Evolutionary conservation across 768 basidiomycete genomes (phyloP).

Genomic region (Kwoniella botswanensis): DNA sequence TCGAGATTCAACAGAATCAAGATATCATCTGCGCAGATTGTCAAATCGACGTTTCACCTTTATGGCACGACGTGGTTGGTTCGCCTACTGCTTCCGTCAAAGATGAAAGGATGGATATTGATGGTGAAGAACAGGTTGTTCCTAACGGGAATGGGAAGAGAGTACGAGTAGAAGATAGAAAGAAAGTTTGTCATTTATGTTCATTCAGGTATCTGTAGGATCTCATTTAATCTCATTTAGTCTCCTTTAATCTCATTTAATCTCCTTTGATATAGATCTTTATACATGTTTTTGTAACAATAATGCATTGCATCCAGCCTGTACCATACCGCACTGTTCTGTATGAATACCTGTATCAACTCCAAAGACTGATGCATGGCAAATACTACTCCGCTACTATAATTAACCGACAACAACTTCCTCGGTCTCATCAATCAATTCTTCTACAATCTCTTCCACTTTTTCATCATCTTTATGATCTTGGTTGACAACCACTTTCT

Average conservation of each 20-base stretch:
- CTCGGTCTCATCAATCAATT: slow-evolving; percentile 88
- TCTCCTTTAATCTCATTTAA: neutral
- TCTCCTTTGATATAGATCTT: neutral
- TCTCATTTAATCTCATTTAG: neutral
- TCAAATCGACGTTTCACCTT: slow-evolving; percentile 46
- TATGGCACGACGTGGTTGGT: slow-evolving; percentile 37
- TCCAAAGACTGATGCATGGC: neutral
- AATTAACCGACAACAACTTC: slow-evolving; percentile 63
- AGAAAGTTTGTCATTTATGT: slow-evolving; percentile 45
- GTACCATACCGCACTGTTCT: neutral
- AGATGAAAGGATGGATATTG: slow-evolving; percentile 26
- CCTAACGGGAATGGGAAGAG: neutral
- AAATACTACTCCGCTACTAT: neutral
- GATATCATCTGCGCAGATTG: slow-evolving; percentile 38
- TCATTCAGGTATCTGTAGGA: slow-evolving; percentile 27
- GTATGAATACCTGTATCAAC: no score
- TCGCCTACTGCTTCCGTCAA: slow-evolving; percentile 15
- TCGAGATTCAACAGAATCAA: neutral
- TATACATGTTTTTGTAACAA: neutral
- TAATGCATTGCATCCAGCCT: slow-evolving; percentile 9
- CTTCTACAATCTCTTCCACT: slow-evolving; percentile 92
- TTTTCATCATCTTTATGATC: slow-evolving; percentile 72
- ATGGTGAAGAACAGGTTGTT: slow-evolving; percentile 14
- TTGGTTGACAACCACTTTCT: slow-evolving; percentile 39
- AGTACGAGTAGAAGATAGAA: slow-evolving; percentile 10